Conservation (phyloP, 371 early-diverging fungal genomes). For the Batkoa obscura region DNA sequence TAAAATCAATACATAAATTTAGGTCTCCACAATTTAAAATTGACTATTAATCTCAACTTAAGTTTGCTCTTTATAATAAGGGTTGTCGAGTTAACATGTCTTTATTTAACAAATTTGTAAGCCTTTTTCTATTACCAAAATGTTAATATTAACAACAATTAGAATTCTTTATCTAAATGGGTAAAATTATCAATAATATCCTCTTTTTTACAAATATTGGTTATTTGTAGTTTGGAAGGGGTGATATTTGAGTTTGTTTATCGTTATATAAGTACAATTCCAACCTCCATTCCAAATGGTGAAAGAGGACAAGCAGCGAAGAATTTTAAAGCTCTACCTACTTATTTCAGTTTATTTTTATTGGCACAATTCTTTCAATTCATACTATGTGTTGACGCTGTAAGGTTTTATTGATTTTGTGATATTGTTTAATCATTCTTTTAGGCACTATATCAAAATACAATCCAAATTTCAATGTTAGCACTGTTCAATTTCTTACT, state of each 20-base stretch:
- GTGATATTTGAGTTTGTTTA: constrained; percentile 11
- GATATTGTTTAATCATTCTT: background rate
- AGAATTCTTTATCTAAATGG: constrained; percentile 3
- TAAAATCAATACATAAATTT: too few species aligned
- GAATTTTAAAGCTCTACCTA: constrained; percentile 13
- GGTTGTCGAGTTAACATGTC: too few species aligned
- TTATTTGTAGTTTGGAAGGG: constrained; percentile 13
- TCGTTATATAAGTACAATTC: constrained; percentile 9
- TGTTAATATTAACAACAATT: too few species aligned
- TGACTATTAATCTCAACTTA: too few species aligned
- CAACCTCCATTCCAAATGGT: background rate
- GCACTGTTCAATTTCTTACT: constrained; percentile 16
- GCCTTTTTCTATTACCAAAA: too few species aligned
- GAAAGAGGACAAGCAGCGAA: constrained; percentile 3
- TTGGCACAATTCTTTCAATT: constrained; percentile 20
- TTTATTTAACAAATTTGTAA: too few species aligned
- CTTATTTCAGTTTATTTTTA: constrained; percentile 19
- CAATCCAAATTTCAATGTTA: constrained; percentile 19
- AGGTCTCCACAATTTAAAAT: too few species aligned
- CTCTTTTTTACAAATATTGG: constrained; percentile 14
- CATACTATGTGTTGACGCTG: constrained; percentile 18
- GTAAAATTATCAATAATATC: constrained; percentile 12
- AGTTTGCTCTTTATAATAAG: too few species aligned
- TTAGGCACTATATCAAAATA: constrained; percentile 19
- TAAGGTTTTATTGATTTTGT: constrained; percentile 8